phyloP scores from a whole-genome alignment of 2,329 filamentous ascomycete genomes.

The Curvularia lunata region DNA sequence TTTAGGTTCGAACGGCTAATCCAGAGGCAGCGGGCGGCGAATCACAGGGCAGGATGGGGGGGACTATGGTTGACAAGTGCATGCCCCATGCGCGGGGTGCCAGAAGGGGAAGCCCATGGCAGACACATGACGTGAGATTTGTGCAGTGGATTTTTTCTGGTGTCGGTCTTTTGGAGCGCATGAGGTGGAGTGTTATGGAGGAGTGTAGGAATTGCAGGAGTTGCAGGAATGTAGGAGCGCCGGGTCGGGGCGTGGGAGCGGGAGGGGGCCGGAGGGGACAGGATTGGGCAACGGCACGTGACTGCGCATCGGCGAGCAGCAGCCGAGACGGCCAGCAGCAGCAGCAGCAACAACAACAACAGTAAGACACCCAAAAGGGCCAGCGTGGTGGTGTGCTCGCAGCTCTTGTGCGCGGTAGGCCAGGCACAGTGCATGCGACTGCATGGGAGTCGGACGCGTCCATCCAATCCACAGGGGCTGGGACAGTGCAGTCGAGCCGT shows the following conservation, averaged over 20 bases:
- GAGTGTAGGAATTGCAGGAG: too few relatives aligned
- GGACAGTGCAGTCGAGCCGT: constrained; percentile 8
- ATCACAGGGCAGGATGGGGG: constrained; percentile 20
- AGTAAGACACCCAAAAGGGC: not conserved
- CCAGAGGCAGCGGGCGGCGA: constrained; percentile 16
- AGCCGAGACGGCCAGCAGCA: not conserved
- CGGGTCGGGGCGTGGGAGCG: not conserved
- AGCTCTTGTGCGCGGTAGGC: too few relatives aligned
- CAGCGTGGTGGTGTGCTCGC: not conserved
- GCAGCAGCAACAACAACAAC: not conserved
- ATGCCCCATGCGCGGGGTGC: not conserved
- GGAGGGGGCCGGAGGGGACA: not conserved
- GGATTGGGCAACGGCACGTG: not conserved
- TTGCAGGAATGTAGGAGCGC: too few relatives aligned
- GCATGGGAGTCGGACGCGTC: not conserved
- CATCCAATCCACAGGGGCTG: not conserved
- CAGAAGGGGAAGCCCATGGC: not conserved
- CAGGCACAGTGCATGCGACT: not conserved
- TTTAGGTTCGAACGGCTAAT: constrained; percentile 22
- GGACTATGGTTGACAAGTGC: constrained; percentile 4
- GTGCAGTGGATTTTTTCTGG: not conserved
- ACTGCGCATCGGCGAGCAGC: not conserved
- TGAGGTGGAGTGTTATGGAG: too few relatives aligned
- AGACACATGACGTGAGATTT: not conserved
- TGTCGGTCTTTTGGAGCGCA: too few relatives aligned